A percentile compares a stretch with the other conserved stretches of the same genome.
These are phyloP conservation scores for Neurospora sp. DNA, from an alignment of 2,329 filamentous ascomycete species.

Conservation along the genomic window DNA sequence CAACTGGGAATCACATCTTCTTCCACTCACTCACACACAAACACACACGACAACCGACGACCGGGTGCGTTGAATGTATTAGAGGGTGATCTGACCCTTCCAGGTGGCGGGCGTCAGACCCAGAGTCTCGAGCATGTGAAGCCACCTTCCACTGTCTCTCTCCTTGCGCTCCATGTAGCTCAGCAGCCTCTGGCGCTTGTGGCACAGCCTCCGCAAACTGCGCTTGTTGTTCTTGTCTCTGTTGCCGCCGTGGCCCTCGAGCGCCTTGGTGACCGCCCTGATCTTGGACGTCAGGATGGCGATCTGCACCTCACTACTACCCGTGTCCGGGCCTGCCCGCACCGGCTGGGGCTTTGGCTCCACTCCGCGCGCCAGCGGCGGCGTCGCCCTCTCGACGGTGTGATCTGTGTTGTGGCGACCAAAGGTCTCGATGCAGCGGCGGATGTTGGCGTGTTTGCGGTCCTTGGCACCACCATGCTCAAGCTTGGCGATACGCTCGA, in stretches of 20 bases:
- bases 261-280: constrained; percentile 61
- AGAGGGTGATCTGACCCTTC: constrained; percentile 79
- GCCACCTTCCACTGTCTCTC: constrained; percentile 82
- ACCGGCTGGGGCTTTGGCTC: constrained; percentile 29
- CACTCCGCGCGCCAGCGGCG: constrained; percentile 38
- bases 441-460: constrained; percentile 69
- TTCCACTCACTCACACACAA: constrained; percentile 19
- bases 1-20: background rate
- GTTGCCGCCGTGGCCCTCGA: constrained; percentile 57
- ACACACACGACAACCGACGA: background rate
- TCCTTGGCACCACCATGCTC: constrained; percentile 71
- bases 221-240: constrained; percentile 93
- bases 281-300: constrained; percentile 95
- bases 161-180: constrained; percentile 83
- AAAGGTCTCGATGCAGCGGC: constrained; percentile 76
- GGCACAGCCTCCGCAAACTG: constrained; percentile 75
- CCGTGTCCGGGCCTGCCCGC: constrained; percentile 84
- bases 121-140: constrained; percentile 71
- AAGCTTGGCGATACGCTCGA: constrained; percentile 69
- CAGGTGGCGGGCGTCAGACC: constrained; percentile 82
- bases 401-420: constrained; percentile 83
- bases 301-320: constrained; percentile 94
- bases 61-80: constrained; percentile 19
- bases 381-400: constrained; percentile 45
- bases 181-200: constrained; percentile 80